Conservation (phyloP, 805 yeast species). For the Kodamaea restingae region DNA sequence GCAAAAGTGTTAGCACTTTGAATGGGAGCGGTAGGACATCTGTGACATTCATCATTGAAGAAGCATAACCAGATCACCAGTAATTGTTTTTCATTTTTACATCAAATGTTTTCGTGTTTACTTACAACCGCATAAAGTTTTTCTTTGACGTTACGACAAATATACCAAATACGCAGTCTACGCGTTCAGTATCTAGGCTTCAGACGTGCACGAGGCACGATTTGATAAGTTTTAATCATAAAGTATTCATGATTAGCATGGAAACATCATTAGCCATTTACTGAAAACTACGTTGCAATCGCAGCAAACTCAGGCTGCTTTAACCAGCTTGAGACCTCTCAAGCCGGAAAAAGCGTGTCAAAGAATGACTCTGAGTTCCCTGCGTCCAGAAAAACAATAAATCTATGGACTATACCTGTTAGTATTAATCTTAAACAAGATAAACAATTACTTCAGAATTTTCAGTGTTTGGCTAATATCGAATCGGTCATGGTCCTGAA, state of each 20-base stretch:
- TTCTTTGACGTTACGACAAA: too few species aligned
- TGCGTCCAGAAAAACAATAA: background rate
- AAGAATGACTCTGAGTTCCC: background rate
- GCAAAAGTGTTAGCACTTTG: constrained; percentile 46
- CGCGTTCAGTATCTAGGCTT: too few species aligned
- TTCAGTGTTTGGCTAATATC: constrained; percentile 65
- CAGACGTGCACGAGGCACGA: constrained; percentile 33
- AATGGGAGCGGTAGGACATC: constrained; percentile 37
- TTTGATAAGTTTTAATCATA: constrained; percentile 38
- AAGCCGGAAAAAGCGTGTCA: background rate
- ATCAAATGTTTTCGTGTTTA: too few species aligned
- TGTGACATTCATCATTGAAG: constrained; percentile 4
- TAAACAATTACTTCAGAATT: constrained; percentile 48
- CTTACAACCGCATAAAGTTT: too few species aligned
- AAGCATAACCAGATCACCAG: background rate
- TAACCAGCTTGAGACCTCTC: background rate
- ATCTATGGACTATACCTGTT: constrained; percentile 10
- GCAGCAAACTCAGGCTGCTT: background rate
- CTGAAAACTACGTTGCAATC: constrained; percentile 2
- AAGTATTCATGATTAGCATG: constrained; percentile 61
- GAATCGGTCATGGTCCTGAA: constrained; percentile 66
- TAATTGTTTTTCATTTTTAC: too few species aligned
- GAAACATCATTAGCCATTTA: constrained; percentile 45
- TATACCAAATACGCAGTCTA: too few species aligned
- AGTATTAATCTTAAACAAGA: constrained; percentile 6